These are phyloP conservation scores for Trichoderma virens DNA, from an alignment of 495 filamentous ascomycete genomes.

Conservation along the genomic window DNA sequence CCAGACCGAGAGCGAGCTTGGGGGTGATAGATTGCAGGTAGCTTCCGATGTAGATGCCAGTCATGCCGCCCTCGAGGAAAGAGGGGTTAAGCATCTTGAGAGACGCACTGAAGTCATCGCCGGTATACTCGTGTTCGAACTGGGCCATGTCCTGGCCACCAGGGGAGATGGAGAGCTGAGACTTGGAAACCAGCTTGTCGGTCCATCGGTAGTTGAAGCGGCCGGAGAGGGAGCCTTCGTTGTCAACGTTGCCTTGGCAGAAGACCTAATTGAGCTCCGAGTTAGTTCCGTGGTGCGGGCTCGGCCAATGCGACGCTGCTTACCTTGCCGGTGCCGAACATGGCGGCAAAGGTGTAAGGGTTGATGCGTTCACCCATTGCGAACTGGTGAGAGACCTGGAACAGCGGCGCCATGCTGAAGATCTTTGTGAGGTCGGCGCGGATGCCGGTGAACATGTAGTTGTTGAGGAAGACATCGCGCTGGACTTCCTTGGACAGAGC, in stretches of 20 bases:
- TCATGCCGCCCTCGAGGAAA: conserved; percentile 79
- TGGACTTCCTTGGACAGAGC: conserved; percentile 86
- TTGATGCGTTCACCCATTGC: conserved; percentile 84
- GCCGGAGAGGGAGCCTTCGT: conserved; percentile 71
- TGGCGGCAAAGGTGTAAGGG: conserved; percentile 87
- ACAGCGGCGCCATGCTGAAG: conserved; percentile 84
- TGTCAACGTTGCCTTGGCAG: conserved; percentile 91
- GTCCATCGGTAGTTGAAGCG: conserved; percentile 88
- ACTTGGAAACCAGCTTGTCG: conserved; percentile 68
- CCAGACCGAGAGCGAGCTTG: conserved; percentile 77
- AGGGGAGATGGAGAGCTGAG: conserved; percentile 69
- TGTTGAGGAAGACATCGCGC: conserved; percentile 88
- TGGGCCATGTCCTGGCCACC: conserved; percentile 71
- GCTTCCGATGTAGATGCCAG: conserved; percentile 89
- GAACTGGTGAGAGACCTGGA: conserved; percentile 96
- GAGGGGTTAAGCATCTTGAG: conserved; percentile 94
- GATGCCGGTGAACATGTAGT: conserved; percentile 91
- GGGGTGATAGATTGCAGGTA: conserved; percentile 93
- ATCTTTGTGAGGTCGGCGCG: conserved; percentile 93
- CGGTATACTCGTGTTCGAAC: conserved; percentile 89
- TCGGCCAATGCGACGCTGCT: conserved; percentile 23
- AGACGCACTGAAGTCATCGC: conserved; percentile 83
- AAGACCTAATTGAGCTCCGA: conserved; percentile 57
- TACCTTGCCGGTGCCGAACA: conserved; percentile 90
- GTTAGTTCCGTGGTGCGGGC: background rate